phyloP scores from a whole-genome alignment of 2,329 filamentous ascomycete genomes.

The Exophiala spinifera region DNA sequence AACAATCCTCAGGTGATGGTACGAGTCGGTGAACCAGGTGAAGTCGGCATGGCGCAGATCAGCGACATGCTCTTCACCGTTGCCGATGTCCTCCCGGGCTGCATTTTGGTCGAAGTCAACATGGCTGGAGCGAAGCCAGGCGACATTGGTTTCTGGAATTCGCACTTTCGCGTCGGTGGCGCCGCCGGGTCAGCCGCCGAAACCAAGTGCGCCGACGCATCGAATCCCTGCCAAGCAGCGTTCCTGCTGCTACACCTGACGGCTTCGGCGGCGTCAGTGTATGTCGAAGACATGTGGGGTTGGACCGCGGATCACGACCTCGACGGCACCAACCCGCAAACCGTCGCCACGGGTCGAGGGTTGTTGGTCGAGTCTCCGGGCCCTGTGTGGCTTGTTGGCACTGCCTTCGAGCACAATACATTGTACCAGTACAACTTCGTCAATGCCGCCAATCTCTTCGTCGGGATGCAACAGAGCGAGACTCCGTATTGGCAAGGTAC shows the following conservation, averaged over 20 bases:
- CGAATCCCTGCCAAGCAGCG: slow-evolving; percentile 64
- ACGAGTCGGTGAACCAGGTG: slow-evolving; percentile 50
- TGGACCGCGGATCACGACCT: slow-evolving; percentile 90
- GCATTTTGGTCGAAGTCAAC: slow-evolving; percentile 87
- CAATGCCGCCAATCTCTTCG: slow-evolving; percentile 42
- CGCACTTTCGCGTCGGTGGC: slow-evolving; percentile 87
- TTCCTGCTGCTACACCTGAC: slow-evolving; percentile 62
- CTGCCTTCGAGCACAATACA: slow-evolving; percentile 46
- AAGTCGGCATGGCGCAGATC: slow-evolving; percentile 51
- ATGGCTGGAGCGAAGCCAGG: slow-evolving; percentile 65
- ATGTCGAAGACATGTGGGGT: slow-evolving; percentile 85
- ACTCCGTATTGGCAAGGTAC: too few relatives aligned
- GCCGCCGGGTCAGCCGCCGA: slow-evolving; percentile 59
- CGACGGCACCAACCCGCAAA: slow-evolving; percentile 67
- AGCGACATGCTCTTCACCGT: slow-evolving; percentile 54
- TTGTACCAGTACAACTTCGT: slow-evolving; percentile 50
- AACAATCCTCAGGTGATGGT: slow-evolving; percentile 49
- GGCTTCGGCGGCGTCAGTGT: slow-evolving; percentile 55
- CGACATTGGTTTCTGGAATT: slow-evolving; percentile 81
- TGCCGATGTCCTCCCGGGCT: slow-evolving; percentile 44
- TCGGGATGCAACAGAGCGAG: slow-evolving; percentile 22
- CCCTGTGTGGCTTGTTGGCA: slow-evolving; percentile 49
- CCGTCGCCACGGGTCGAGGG: slow-evolving; percentile 82
- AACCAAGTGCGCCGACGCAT: slow-evolving; percentile 54
- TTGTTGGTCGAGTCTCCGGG: slow-evolving; percentile 74